These are phyloP conservation scores for Cercospora sp. DNA, from an alignment of 2,329 filamentous ascomycete genomes.

Conservation along the genomic window DNA sequence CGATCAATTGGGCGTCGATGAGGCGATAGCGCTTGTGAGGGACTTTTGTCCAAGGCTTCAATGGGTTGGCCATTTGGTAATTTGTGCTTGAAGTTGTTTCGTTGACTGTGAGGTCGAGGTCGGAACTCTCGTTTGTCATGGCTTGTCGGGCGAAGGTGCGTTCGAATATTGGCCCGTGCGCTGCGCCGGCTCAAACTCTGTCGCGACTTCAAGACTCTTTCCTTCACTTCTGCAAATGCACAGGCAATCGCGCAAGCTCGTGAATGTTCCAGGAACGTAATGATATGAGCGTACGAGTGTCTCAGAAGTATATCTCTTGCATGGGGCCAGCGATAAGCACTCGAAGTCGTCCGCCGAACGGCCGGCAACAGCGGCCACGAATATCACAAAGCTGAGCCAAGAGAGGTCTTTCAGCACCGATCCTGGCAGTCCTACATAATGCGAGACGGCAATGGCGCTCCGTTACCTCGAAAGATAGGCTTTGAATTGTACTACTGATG, in stretches of 20 bases:
- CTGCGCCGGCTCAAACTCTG: not conserved
- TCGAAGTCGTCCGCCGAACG: not conserved
- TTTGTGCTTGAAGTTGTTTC: not conserved
- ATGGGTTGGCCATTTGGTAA: slow-evolving; percentile 11
- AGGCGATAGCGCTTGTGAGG: slow-evolving; percentile 28
- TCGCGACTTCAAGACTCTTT: slow-evolving; percentile 5
- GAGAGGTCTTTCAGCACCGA: not conserved
- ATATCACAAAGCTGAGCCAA: not conserved
- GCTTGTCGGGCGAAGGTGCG: not conserved
- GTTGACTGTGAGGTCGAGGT: not conserved
- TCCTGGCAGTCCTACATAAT: not conserved
- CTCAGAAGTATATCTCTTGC: not conserved
- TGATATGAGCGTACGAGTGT: not conserved
- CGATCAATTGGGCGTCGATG: slow-evolving; percentile 30
- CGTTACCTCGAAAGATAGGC: not conserved
- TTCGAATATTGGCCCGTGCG: not conserved
- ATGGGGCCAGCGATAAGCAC: not conserved
- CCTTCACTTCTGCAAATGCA: not conserved
- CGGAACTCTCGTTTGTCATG: slow-evolving; percentile 2
- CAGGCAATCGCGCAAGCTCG: not conserved
- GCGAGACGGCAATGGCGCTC: not conserved
- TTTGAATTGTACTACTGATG: not conserved
- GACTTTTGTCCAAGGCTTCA: slow-evolving; percentile 30
- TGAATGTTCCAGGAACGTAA: not conserved
- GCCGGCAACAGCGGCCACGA: not conserved